Evolutionary conservation across 768 basidiomycete genomes (phyloP).

Genomic region (Chalciporus sphaerocephalus): DNA sequence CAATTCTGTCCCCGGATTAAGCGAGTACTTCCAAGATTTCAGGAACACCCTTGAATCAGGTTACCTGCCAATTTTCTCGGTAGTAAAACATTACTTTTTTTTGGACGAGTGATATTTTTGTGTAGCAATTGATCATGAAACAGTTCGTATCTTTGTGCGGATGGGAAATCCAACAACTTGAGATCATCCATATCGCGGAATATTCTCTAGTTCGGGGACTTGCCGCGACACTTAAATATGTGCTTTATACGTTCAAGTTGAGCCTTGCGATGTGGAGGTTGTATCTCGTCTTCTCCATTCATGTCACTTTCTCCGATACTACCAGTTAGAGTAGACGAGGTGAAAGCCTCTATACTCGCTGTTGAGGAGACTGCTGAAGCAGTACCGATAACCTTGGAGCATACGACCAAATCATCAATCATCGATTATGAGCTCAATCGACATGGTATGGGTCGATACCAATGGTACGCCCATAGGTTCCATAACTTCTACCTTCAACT

Average conservation of each 20-base stretch:
- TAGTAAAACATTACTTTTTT: no score
- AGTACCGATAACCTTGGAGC: neutral
- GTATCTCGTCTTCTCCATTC: neutral
- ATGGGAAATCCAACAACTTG: no score
- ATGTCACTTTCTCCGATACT: neutral
- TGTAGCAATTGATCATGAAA: no score
- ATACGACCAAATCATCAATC: constrained; percentile 6
- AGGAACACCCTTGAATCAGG: no score
- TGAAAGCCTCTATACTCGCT: neutral
- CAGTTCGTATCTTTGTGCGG: no score
- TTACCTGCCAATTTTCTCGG: no score
- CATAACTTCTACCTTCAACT: neutral
- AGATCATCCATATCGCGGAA: neutral
- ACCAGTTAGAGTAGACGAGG: neutral
- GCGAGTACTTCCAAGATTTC: no score
- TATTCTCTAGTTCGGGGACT: no score
- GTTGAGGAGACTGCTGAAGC: neutral
- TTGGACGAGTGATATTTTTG: no score
- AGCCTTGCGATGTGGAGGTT: neutral
- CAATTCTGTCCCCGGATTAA: no score
- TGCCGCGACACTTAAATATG: neutral
- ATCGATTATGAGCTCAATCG: constrained; percentile 13
- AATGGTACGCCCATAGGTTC: constrained; percentile 5
- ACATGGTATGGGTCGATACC: constrained; percentile 14
- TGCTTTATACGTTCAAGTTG: neutral